phyloP scores from a whole-genome alignment of 805 yeast genomes.

The Blastobotrys muscicola region DNA sequence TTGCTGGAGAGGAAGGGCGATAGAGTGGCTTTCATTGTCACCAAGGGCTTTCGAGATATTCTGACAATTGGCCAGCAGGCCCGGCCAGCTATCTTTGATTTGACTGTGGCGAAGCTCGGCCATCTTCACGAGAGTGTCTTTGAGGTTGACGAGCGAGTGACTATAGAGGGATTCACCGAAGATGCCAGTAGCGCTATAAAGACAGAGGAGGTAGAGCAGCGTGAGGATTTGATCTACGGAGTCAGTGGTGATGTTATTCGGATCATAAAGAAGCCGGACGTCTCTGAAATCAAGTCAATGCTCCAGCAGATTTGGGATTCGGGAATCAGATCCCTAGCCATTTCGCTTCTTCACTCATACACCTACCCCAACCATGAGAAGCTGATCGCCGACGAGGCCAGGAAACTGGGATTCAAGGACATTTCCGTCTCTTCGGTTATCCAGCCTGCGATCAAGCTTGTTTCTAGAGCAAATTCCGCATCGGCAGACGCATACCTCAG shows the following conservation, averaged over 20 bases:
- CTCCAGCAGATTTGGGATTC: slow-evolving; percentile 39
- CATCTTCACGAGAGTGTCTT: slow-evolving; percentile 66
- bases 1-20: slow-evolving; percentile 89
- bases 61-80: slow-evolving; percentile 83
- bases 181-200: slow-evolving; percentile 5
- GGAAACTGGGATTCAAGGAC: slow-evolving; percentile 55
- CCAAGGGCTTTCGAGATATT: slow-evolving; percentile 82
- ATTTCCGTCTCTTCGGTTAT: slow-evolving; percentile 59
- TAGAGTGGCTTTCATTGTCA: slow-evolving; percentile 71
- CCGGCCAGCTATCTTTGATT: slow-evolving; percentile 80
- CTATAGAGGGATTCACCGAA: slow-evolving; percentile 71
- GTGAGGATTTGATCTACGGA: slow-evolving; percentile 40
- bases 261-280: slow-evolving; percentile 44
- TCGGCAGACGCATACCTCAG: slow-evolving; percentile 78
- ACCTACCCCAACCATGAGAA: slow-evolving; percentile 64
- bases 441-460: slow-evolving; percentile 71
- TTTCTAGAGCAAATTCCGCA: slow-evolving; percentile 68
- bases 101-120: slow-evolving; percentile 62
- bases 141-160: slow-evolving; percentile 86
- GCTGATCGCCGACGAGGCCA: slow-evolving; percentile 49
- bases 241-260: slow-evolving; percentile 60
- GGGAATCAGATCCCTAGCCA: slow-evolving; percentile 63
- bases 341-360: slow-evolving; percentile 64
- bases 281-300: slow-evolving; percentile 31
- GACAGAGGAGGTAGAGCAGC: slow-evolving; percentile 21